Evolutionary conservation across 768 basidiomycete species (phyloP), one percentile per base, ranked within the genome.

Genomic region (Hemileccinum impolitum): DNA sequence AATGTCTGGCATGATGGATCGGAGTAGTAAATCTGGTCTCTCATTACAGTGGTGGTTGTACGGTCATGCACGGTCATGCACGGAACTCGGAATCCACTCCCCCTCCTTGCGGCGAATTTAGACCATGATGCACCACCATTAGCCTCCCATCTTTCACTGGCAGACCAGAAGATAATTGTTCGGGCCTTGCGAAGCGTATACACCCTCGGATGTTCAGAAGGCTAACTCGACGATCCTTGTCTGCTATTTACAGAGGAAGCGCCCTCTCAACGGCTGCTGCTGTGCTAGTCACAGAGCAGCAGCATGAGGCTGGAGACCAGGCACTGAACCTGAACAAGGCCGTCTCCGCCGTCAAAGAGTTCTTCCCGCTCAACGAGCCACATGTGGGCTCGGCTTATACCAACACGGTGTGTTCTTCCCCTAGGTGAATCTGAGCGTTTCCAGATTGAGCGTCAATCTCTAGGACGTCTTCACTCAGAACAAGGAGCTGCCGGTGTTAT

Each of bases 341-440:
- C 15, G 81, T 78, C 28, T 74, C 78, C 15, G 75, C 68, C 1
- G 75, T 72, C 3, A 67, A 75, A 32, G 75, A 82, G 52, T 87
- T 72, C 66, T 79, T 80, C 56, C 80, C 84, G 0, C 63, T 80
- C 52, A 85, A 82, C 54, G 75, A 79, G 32, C 84, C 84, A 11
- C 56, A 60, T 3, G 78, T 84, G 48, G 84, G 84, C 4, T 68
- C 72, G 0, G 59, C 71, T 5, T 75, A 59, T 17, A 60, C 50
- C 34, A 48, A 57, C 42, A 51, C 45, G 11, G 51, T 52, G n/a
- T 28, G 57, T 54, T 63, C 59, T 41, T 1, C 14, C 10, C 39
- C 15, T 21, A 26, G 32, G 34, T 28, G n/a, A 39, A 34, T 30
- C 23, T 23, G 6, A 23, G 35, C 19, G 23, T 23, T 19, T 11